Conservation (phyloP, 2,329 filamentous ascomycete genomes). For the Calonectria henricotiae region DNA sequence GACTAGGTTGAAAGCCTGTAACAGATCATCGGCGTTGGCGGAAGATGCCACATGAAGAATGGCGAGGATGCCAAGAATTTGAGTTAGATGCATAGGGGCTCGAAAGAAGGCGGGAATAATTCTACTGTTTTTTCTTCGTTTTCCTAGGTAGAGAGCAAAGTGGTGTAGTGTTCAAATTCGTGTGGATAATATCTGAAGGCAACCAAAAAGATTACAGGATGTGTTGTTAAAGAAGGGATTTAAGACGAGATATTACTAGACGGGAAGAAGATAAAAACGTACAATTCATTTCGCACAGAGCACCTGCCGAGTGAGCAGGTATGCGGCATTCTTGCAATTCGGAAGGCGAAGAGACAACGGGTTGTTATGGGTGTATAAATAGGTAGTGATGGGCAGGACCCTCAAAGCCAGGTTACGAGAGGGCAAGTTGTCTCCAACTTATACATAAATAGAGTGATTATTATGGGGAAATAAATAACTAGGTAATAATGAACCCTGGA, state of each 20-base stretch:
- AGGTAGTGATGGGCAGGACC: neutral
- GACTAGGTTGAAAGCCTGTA: constrained; percentile 51
- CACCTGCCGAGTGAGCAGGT: neutral
- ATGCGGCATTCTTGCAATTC: neutral
- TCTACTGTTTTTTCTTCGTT: neutral
- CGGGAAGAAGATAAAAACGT: too few species aligned
- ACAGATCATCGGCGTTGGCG: constrained; percentile 47
- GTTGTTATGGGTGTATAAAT: neutral
- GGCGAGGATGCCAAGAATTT: constrained; percentile 13
- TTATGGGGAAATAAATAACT: neutral
- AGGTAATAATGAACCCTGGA: too few species aligned
- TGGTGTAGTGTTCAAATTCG: neutral
- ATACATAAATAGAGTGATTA: neutral
- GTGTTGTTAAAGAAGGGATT: too few species aligned
- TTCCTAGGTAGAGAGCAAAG: neutral
- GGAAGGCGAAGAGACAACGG: neutral
- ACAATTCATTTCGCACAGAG: neutral
- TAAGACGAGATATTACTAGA: too few species aligned
- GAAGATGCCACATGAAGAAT: constrained; percentile 36
- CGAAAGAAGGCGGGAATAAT: neutral
- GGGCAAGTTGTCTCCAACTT: neutral
- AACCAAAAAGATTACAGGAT: too few species aligned
- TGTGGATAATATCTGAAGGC: neutral
- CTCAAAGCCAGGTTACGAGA: neutral
- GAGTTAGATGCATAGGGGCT: constrained; percentile 33